Conservation (phyloP, 495 filamentous ascomycete species). For the Venustampulla echinocandica region DNA sequence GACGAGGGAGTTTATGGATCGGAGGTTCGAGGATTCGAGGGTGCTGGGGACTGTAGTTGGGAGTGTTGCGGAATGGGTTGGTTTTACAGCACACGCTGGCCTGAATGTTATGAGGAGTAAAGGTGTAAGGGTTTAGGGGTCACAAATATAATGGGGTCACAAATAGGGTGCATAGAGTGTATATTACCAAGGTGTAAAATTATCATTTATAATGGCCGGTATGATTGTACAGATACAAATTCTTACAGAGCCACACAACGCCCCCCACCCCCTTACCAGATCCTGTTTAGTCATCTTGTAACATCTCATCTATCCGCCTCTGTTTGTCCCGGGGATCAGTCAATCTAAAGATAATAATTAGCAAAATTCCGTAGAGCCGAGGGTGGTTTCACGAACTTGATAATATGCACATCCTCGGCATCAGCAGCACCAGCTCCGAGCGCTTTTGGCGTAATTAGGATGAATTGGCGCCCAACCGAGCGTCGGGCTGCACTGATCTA, state of each 20-base stretch:
- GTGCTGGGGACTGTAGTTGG: slow-evolving; percentile 49
- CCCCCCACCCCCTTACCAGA: background rate
- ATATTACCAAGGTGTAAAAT: too few species aligned
- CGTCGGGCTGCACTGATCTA: slow-evolving; percentile 76
- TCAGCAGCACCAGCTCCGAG: slow-evolving; percentile 61
- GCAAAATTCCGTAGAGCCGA: too few species aligned
- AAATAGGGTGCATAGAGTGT: background rate
- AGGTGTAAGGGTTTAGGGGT: slow-evolving; percentile 46
- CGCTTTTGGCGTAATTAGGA: slow-evolving; percentile 91
- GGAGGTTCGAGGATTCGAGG: slow-evolving; percentile 62
- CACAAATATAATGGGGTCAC: background rate
- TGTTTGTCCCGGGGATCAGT: slow-evolving; percentile 47
- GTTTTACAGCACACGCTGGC: slow-evolving; percentile 60
- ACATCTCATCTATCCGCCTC: slow-evolving; percentile 31
- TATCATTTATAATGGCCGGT: too few species aligned
- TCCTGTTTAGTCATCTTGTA: slow-evolving; percentile 14
- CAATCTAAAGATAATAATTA: slow-evolving; percentile 33
- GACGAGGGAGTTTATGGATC: slow-evolving; percentile 70
- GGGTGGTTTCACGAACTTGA: slow-evolving; percentile 54
- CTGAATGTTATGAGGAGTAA: slow-evolving; percentile 57
- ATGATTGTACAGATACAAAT: background rate
- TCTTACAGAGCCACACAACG: background rate
- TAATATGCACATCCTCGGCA: slow-evolving; percentile 71
- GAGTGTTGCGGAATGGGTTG: slow-evolving; percentile 60
- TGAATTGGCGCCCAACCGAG: slow-evolving; percentile 84